Conservation (phyloP, 2,329 filamentous ascomycete genomes). For the Stagonosporopsis vannaccii region DNA sequence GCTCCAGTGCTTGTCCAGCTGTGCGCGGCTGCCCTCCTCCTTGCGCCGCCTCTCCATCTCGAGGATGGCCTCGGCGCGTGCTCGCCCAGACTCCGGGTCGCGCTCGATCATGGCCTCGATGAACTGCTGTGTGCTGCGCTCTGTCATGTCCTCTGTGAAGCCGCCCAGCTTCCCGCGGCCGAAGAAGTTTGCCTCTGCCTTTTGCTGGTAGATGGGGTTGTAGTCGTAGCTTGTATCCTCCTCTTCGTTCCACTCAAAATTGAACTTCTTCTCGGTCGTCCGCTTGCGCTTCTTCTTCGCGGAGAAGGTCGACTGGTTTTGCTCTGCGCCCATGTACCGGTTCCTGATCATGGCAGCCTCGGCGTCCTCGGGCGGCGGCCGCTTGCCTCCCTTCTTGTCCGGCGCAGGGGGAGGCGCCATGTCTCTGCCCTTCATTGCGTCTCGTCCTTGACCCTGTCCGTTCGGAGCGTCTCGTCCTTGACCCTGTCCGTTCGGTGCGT, state of each 20-base stretch:
- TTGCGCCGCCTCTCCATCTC: constrained; percentile 83
- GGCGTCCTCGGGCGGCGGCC: constrained; percentile 61
- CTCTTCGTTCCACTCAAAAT: constrained; percentile 95
- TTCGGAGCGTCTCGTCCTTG: constrained; percentile 45
- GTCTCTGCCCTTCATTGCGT: constrained; percentile 51
- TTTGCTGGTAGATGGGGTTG: constrained; percentile 79
- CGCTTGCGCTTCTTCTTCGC: constrained; percentile 94
- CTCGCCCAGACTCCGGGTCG: constrained; percentile 77
- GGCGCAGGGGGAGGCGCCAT: constrained; percentile 61
- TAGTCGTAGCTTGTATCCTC: constrained; percentile 89
- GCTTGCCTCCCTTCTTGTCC: constrained; percentile 41
- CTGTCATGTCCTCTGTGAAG: constrained; percentile 66
- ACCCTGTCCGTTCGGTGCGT: constrained; percentile 51
- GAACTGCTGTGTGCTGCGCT: constrained; percentile 62
- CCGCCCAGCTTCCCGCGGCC: constrained; percentile 72
- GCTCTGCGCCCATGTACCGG: constrained; percentile 89
- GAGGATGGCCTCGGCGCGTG: constrained; percentile 79
- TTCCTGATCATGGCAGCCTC: constrained; percentile 78
- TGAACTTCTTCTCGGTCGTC: constrained; percentile 96
- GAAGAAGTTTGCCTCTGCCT: constrained; percentile 72
- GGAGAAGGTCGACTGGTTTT: constrained; percentile 86
- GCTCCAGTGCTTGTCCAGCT: constrained; percentile 92
- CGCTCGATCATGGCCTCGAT: constrained; percentile 75
- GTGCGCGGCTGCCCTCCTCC: constrained; percentile 74
- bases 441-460: constrained; percentile 26